A percentile compares a stretch with the other conserved stretches of the same genome.
phyloP scores from a whole-genome alignment of 371 early-diverging fungal species.

The Rhizopus delemar region DNA sequence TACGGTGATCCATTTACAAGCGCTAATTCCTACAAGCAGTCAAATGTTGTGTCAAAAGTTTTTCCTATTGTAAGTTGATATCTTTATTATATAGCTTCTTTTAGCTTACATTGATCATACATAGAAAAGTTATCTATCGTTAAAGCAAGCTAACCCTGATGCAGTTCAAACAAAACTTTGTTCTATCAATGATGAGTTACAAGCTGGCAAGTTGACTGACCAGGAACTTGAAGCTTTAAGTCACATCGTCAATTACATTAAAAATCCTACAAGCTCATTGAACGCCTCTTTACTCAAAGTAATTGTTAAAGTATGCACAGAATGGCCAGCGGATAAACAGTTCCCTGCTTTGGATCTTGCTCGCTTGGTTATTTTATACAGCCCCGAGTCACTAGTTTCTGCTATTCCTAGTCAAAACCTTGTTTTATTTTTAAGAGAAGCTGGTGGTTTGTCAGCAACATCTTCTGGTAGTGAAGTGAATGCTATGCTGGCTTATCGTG shows the following conservation, averaged over 20 bases:
- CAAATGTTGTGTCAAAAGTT: slow-evolving; percentile 18
- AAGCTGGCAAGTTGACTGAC: slow-evolving; percentile 26
- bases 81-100: not conserved
- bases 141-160: slow-evolving; percentile 72
- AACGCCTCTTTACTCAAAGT: slow-evolving; percentile 26
- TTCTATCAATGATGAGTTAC: slow-evolving; percentile 60
- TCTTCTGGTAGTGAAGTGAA: slow-evolving; percentile 51
- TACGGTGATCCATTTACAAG: slow-evolving; percentile 43
- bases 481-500: slow-evolving; percentile 70
- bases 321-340: slow-evolving; percentile 66
- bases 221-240: slow-evolving; percentile 42
- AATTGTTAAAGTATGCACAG: slow-evolving; percentile 44
- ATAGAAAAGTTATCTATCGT: slow-evolving; percentile 58
- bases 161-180: slow-evolving; percentile 74
- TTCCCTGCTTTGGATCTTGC: slow-evolving; percentile 89
- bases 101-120: not conserved
- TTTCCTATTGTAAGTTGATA: slow-evolving; percentile 25
- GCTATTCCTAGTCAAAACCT: slow-evolving; percentile 21
- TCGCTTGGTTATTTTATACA: slow-evolving; percentile 66
- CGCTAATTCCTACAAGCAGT: slow-evolving; percentile 16
- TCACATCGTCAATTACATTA: slow-evolving; percentile 38
- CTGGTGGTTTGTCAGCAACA: slow-evolving; percentile 24
- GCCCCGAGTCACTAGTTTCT: slow-evolving; percentile 32
- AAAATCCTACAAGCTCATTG: slow-evolving; percentile 29
- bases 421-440: slow-evolving; percentile 37